A percentile compares a stretch with the other conserved stretches of the same genome.
Conservation (phyloP, 257 asterid genomes). For the Phtheirospermum japonicum region DNA sequence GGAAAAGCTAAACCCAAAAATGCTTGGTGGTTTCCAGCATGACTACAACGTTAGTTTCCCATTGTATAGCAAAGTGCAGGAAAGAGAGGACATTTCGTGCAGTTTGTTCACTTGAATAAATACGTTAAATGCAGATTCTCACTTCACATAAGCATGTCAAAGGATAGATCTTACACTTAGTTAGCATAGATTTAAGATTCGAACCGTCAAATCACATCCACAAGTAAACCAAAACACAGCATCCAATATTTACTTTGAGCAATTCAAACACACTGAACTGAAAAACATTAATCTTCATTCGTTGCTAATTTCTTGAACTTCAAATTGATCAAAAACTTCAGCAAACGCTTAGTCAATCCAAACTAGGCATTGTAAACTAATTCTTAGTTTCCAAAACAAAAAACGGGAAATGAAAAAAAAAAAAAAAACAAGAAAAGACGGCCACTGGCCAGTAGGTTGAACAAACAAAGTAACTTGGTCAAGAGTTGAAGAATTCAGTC, state of each 20-base stretch:
- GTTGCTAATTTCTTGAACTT: no score
- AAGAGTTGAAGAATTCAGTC: neutral
- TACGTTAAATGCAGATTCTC: no score
- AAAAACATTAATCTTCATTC: no score
- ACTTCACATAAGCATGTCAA: no score
- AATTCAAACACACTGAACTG: neutral
- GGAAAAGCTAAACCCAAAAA: neutral
- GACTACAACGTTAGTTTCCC: no score
- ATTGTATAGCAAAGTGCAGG: no score
- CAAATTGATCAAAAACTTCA: neutral
- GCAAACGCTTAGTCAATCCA: conserved; percentile 9
- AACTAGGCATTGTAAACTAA: neutral
- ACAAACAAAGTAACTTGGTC: neutral
- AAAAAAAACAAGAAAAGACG: neutral
- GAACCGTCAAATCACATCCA: neutral
- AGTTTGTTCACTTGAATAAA: no score
- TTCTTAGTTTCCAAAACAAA: neutral
- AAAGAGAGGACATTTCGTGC: no score
- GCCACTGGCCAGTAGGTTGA: neutral
- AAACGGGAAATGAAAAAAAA: neutral
- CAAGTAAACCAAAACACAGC: neutral
- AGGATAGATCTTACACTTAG: no score
- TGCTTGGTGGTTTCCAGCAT: neutral
- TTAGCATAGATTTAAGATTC: no score
- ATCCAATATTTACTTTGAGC: neutral